phyloP scores from a whole-genome alignment of 441 rosid genomes.

The Macaranga tanarius region DNA sequence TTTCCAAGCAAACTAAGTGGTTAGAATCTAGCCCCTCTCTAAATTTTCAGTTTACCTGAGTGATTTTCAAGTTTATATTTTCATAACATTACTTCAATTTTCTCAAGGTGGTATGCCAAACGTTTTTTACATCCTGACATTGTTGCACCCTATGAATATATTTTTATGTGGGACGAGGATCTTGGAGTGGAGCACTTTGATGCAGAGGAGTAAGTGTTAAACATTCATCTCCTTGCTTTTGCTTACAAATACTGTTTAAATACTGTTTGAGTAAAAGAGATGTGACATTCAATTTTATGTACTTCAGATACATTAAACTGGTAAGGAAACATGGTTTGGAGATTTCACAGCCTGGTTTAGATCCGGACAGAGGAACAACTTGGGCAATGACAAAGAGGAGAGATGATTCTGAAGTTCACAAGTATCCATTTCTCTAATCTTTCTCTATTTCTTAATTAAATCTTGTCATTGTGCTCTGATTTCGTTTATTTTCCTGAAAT shows the following conservation, averaged over 20 bases:
- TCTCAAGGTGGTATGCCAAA: constrained; percentile 83
- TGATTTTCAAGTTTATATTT: constrained; percentile 11
- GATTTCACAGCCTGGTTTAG: constrained; percentile 96
- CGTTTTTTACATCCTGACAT: constrained; percentile 91
- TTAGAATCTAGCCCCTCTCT: constrained; percentile 30
- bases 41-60: not conserved
- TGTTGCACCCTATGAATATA: constrained; percentile 75
- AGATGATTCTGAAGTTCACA: constrained; percentile 80
- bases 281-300: not conserved
- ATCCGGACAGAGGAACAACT: constrained; percentile 72
- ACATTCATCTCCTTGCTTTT: constrained; percentile 5
- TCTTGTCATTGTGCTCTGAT: constrained; percentile 20
- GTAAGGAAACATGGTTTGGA: constrained; percentile 84
- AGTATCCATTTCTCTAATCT: constrained; percentile 35
- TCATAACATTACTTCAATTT: constrained; percentile 22
- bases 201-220: constrained; percentile 57
- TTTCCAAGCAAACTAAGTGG: constrained; percentile 83
- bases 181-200: constrained; percentile 83
- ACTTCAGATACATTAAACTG: constrained; percentile 65
- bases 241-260: constrained; percentile 8
- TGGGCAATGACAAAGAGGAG: constrained; percentile 97
- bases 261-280: not conserved
- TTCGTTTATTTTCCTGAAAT: constrained; percentile 16
- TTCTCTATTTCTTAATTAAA: not conserved
- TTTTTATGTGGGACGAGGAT: constrained; percentile 96